Evolutionary conservation across 208 protist species (phyloP), one percentile per base, ranked within the genome.

Genomic region (Leishmania amazonensis): DNA sequence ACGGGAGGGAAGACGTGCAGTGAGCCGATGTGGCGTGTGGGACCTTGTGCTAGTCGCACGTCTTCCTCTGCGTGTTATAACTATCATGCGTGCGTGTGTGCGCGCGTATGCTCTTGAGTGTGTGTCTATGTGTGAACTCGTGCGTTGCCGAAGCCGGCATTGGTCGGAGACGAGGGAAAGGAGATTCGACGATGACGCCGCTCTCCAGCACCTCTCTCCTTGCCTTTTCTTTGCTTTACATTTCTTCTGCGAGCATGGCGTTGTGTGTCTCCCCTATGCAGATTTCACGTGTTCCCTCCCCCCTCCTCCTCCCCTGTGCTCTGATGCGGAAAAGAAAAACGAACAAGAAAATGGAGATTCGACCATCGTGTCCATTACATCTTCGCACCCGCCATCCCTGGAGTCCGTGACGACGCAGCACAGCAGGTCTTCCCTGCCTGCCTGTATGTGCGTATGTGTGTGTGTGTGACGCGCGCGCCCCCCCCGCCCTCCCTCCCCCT

Each of bases 241-340:
- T 15, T 19, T 67, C 24, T 3, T 19, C 40, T 13, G 3, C n/a
- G 60, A 40, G n/a, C 60, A n/a, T 67, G 60, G n/a, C n/a, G 7
- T 67, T 31, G 9, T 21, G 60, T 31, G 11, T 38, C 6, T 15
- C 60, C 60, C 60, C 60, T 38, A 38, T 11, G 24, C 24, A 4
- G n/a, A 38, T 38, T 2, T 19, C n/a, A 35, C 53, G 17, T 57
- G 53, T 57, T 17, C 53, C 11, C 60, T 1, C n/a, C 9, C n/a
- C 74, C 81, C 80, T 76, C 38, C 78, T 51, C 71, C 65, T 77
- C 73, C 17, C 47, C 74, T 31, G 35, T 53, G n/a, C 76, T 79
- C 58, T 53, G 35, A 42, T 9, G 4, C 35, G 13, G 24, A 42
- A 70, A 42, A 65, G 15, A 28, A 65, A 38, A 67, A 67, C 6